Base-by-base conservation (phyloP, 306 rosid genomes). In the Nissolia schottii region DNA sequence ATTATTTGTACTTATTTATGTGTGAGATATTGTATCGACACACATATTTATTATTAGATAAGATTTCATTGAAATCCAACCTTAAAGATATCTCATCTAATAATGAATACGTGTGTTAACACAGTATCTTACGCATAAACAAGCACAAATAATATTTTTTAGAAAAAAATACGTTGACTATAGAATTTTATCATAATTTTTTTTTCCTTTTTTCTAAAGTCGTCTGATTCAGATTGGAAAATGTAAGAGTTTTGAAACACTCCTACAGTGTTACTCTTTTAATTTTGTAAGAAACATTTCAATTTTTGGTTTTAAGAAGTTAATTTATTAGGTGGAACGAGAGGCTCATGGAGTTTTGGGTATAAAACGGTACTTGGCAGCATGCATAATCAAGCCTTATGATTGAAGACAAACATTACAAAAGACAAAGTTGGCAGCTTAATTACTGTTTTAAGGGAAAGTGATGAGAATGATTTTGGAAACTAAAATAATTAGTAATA, bases 401-500 rank as follows among this genome's bases (percentile, higher is more conserved):
- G 27, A 46, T 60, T 50, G 56, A 77, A 43, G 61, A 24, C 67
- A 53, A 48, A 69, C 45, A 55, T 48, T 56, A 64, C 54, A 79
- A 57, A 38, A 61, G 76, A 71, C 76, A 79, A 82, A 75, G 28
- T 70, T 75, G 57, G 80, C 63, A 63, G 43, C 70, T 80, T 68
- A 12, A n/a, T n/a, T 16, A 58, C 2, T 27, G 4, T 7, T 71
- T 64, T 43, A 51, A n/a, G 29, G 14, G 6, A 68, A n/a, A 32
- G 29, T 27, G 20, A 53, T 67, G 31, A 49, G 34, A 37, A 77
- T 68, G 50, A 49, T 57, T 48, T 16, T 20, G 70, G 56, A 73
- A 46, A 67, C 14, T 23, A 18, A 50, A 29, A 23, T 25, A 65
- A 43, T 34, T 29, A n/a, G n/a, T n/a, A 27, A 14, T 77, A 46